Evolutionary conservation across 306 rosid genomes (phyloP), one percentile per base, ranked within the genome.

Genomic region (Fragaria ananassa): DNA sequence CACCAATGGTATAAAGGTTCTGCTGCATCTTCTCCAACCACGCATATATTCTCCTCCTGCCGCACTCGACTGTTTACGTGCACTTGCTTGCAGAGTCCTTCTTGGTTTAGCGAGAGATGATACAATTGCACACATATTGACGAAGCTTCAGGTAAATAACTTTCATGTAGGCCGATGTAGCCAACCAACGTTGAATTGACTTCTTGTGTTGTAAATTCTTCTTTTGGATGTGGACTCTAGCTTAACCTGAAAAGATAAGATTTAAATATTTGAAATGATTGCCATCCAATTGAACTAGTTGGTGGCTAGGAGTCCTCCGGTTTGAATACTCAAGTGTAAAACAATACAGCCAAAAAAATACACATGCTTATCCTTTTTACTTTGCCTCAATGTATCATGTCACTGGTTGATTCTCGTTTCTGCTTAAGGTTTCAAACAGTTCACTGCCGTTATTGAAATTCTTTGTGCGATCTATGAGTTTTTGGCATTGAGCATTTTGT

Each of bases 81-180:
- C 99, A 39, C 91, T 96, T 66, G 92, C 98, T 25, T 96, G 99
- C 60, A 93, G 99, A 58, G 98, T 93, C 37, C 79, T 96, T 29
- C 99, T 96, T 82, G 99, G 99, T 67, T 87, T 96, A 83, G 99
- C 99, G 37, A 92, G 98, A 84, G 99, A 96, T 80, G 89, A 92
- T 85, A 76, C 93, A 7, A 92, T 96, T 79, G 99, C 99, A 2
- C 98, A 96, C 78, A 96, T 93, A 85, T 86, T 96, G 87, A 96
- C 99, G 51, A 96, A 88, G 81, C 98, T 96, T 76, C 99, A 96
- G 99, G 99, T 96, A 81, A 69, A 37, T 63, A 68, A 35, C 54
- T 70, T 44, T 7, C 77, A 18, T 21, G 29, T 35, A 2, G 61
- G 27, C 61, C 3, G 27, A n/a, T 54, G 29, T 54, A 19, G 27